Base-by-base conservation (phyloP, 2,329 filamentous ascomycete genomes). In the Pseudocercospora vitis region DNA sequence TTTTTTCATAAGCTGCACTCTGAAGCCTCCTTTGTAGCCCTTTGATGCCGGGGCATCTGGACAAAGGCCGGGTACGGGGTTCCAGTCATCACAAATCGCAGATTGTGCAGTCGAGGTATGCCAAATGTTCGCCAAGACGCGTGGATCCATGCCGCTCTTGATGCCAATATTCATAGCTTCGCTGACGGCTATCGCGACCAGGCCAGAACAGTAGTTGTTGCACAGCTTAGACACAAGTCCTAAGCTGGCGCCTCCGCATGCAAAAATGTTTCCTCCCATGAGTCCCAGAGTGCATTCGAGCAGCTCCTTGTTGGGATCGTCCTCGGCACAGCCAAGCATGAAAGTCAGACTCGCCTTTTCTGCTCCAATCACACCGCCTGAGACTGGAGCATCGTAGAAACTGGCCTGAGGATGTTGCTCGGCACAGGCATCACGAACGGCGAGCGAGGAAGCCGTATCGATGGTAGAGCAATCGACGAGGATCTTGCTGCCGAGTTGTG, bases 101-200 rank as follows among this genome's bases (percentile, higher is more conserved):
- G 75, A 79, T 61, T 81, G 78, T 1, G 77, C 79, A 0, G 78
- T 81, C 0, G 77, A 75, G 1, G 77, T 75, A 12, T 73, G 72
- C 56, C 77, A 81, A 3, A 82, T 76, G 42, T 75, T 76, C 1
- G 76, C 73, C 19, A 84, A 70, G 2, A 80, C 74, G 3, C 76
- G 67, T 0, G 81, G 79, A 55, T 83, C 79, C 50, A 85, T 70
- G 0, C 82, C 81, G 4, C 78, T 75, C 1, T 74, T 69, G 71
- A 85, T 84, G 0, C 81, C 81, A 66, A 85, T 81, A 54, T 83
- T 78, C 72, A 84, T 78, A 1, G 81, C 80, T 64, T 85, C 82
- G 0, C 78, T 74, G 37, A 73, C 76, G 0, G 81, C 81, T 49
- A 85, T 81, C 4, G 81, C 77, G 53, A 84, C 83, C 18, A 83